Conservation (phyloP, 768 basidiomycete species). For the Suillus cothurnatus region DNA sequence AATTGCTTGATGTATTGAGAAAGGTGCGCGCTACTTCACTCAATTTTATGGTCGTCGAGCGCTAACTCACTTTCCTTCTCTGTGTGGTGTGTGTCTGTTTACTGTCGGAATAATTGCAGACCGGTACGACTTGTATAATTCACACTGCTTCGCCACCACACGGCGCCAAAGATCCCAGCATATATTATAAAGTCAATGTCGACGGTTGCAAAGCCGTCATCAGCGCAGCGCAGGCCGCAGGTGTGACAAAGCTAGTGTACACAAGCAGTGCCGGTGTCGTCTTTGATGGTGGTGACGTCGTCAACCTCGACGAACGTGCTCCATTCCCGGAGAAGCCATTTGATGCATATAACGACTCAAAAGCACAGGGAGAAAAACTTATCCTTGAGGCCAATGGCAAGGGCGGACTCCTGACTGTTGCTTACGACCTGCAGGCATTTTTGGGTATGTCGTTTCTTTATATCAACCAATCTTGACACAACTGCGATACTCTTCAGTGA, state of each 20-base stretch:
- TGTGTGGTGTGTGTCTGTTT: neutral
- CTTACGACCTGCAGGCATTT: slow-evolving; percentile 93
- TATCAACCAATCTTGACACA: neutral
- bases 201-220: slow-evolving; percentile 87
- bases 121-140: slow-evolving; percentile 86
- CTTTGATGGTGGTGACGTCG: slow-evolving; percentile 79
- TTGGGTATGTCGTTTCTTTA: slow-evolving; percentile 62
- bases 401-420: slow-evolving; percentile 83
- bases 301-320: slow-evolving; percentile 87
- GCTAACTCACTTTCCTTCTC: neutral
- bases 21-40: slow-evolving; percentile 50
- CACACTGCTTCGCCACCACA: slow-evolving; percentile 91
- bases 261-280: slow-evolving; percentile 93
- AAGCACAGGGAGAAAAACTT: slow-evolving; percentile 83
- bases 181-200: slow-evolving; percentile 94
- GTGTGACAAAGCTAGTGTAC: slow-evolving; percentile 87
- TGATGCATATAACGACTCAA: slow-evolving; percentile 94
- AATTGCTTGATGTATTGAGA: slow-evolving; percentile 70
- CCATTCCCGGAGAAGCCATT: slow-evolving; percentile 71
- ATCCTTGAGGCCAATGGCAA: slow-evolving; percentile 87
- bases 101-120: slow-evolving; percentile 41
- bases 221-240: slow-evolving; percentile 69
- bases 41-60: neutral
- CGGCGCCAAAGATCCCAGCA: slow-evolving; percentile 61
- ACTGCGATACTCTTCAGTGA: slow-evolving; percentile 52